phyloP scores from a whole-genome alignment of 257 asterid genomes.

The Mitragyna speciosa region DNA sequence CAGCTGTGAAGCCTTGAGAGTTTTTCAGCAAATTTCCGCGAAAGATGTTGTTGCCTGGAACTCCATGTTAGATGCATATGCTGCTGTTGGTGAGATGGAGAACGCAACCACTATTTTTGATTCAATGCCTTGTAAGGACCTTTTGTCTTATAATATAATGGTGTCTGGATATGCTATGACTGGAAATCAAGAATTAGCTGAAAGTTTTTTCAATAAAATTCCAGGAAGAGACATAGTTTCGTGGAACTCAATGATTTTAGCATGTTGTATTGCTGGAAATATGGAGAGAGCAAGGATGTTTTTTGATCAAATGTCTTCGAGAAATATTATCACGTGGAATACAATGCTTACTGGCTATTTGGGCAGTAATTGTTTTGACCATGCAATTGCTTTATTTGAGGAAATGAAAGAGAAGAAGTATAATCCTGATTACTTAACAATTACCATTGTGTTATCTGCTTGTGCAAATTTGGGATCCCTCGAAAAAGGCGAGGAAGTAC shows the following conservation, averaged over 20 bases:
- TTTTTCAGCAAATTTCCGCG: slow-evolving; percentile 5
- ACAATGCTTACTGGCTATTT: slow-evolving; percentile 20
- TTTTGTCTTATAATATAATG: slow-evolving; percentile 12
- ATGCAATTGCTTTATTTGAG: slow-evolving; percentile 3
- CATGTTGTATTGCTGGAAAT: slow-evolving; percentile 15
- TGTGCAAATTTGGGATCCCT: slow-evolving; percentile 16
- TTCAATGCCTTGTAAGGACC: slow-evolving; percentile 12
- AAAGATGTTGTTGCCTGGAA: slow-evolving; percentile 7
- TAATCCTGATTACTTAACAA: slow-evolving; percentile 8
- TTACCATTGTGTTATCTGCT: slow-evolving; percentile 8
- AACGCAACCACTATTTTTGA: slow-evolving; percentile 2
- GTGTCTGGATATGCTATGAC: slow-evolving; percentile 18
- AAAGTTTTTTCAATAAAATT: background rate
- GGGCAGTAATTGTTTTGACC: background rate
- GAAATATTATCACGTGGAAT: slow-evolving; percentile 12
- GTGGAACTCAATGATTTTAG: slow-evolving; percentile 12
- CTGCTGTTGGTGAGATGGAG: slow-evolving; percentile 11
- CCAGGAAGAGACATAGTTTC: slow-evolving; percentile 9
- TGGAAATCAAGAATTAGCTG: background rate
- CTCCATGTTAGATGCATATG: slow-evolving; percentile 20
- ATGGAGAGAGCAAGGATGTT: slow-evolving; percentile 8
- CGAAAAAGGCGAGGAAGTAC: slow-evolving; percentile 12
- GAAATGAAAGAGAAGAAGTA: slow-evolving; percentile 7
- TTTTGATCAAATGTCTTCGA: background rate
- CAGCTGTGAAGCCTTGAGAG: background rate